Base-by-base conservation (phyloP, 106 monocot genomes). In the Platanthera guangdongensis region DNA sequence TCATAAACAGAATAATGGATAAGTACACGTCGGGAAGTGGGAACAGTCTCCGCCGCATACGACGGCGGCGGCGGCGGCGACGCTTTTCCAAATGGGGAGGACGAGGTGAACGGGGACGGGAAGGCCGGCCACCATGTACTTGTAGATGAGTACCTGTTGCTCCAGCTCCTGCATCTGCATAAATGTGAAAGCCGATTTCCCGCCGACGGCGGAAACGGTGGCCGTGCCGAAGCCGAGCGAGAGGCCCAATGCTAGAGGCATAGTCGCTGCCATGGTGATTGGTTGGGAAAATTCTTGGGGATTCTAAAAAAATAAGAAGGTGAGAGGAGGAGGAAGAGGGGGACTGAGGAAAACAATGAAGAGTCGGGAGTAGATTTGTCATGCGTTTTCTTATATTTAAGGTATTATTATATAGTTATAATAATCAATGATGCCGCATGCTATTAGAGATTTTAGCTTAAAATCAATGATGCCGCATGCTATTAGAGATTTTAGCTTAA, bases 1-100 rank as follows among this genome's bases (percentile, higher is more conserved):
- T 9, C 2, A 65, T 30, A 48, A 7, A 13, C 21, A 19, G 21
- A 18, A 5, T 11, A 50, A 72, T 8, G 22, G 16, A 13, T 7
- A 45, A 63, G 76, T 82, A 87, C 90, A 81, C 2, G 91, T 76
- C 9, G 91, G 80, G 80, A 50, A 88, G 55, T 80, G 79, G 39
- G 39, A 39, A 39, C 39, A 39, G 62, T 78, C 73, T 52, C 80
- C 67, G 74, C 80, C 74, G 30, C 77, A 83, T 46, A 79, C 64
- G 62, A 86, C 79, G 57, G 87, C 76, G 32, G 82, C 69, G 55
- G 88, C 78, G 64, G 86, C 75, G 50, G 90, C 95, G 57, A 95
- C 82, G 83, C 89, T 92, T 78, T 92, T 92, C 95, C 92, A 95
- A 50, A 90, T 90, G 80, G 92, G 95, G 59, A 88, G 84, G 49